Evolutionary conservation across 495 filamentous ascomycete species (phyloP), one percentile per base, ranked within the genome.

Genomic region (Evernia prunastri): DNA sequence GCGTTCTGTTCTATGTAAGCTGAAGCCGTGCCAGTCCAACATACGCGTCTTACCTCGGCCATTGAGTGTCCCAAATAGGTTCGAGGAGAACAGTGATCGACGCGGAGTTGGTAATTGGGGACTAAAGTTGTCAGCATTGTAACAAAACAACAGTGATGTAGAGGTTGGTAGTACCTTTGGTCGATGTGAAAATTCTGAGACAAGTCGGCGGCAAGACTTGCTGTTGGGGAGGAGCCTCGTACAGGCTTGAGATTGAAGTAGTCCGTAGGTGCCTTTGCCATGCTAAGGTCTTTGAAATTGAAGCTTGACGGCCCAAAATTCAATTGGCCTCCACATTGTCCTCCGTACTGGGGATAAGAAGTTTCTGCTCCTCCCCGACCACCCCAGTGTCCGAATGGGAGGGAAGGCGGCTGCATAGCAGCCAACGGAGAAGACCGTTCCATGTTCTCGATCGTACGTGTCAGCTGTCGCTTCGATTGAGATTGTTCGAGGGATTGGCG

Each of bases 101-200:
- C 94, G 88, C 29, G 94, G 94, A 7, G 94, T 98, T 7, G 90
- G 89, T 66, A 95, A 81, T 75, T 92, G 87, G 9, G 94, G 94
- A 76, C 94, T 98, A 77, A 4, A 27, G 54, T n/a, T 8, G 58
- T 73, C 45, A 71, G 65, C 23, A 51, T 11, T 47, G 51, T 58
- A 56, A 6, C 54, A 76, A 70, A 64, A 63, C 37, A 61, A 12
- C 27, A 43, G 65, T 63, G 59, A 42, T 15, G 57, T 29, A 56
- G 45, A 57, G 17, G 20, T 7, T 42, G n/a, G 36, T 66, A 79
- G 75, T 73, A 96, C 92, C 91, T 95, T 67, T 87, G 87, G 72
- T 96, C 92, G 70, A 96, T 87, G 68, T 91, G 91, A 70, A 97
- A 96, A 79, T 97, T 98, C 73, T 96, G 91, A 53, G 92, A 96